Base-by-base conservation (phyloP, 2,329 filamentous ascomycete genomes). In the Colletotrichum navitas region DNA sequence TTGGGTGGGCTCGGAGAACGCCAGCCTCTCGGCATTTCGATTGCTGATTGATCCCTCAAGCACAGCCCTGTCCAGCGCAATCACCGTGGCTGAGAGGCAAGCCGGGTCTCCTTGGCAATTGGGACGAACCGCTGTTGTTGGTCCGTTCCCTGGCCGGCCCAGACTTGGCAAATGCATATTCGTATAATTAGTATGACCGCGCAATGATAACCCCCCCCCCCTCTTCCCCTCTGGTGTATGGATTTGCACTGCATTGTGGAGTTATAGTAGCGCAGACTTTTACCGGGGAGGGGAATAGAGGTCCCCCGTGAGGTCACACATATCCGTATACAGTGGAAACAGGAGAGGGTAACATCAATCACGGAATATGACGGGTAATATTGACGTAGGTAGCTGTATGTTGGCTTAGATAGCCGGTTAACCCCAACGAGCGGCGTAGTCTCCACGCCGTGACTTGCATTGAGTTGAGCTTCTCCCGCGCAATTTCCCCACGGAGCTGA, bases 11-110 rank as follows among this genome's bases (percentile, higher is more conserved):
- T 52, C 47, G 61, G 39, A 14, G 12, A 21, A 45, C 8, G 49
- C 26, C 47, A n/a, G 14, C 51, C 52, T 69, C 52, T 49, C 64
- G 65, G 58, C 68, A 58, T 21, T 39, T 45, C 34, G 65, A 18
- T 24, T 61, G 69, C n/a, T 49, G 65, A 72, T 26, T 49, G 65
- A 72, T 68, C 69, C 36, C n/a, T 43, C 41, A 47, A 68, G 47
- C 69, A 72, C 52, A 63, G 69, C 69, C 69, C 65, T 63, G 65
- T 51, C 51, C 29, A 63, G 68, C 68, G 68, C 68, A 71, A 69
- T 72, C 69, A 64, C 65, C 59, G 69, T 72, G 69, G 69, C 69
- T 72, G 59, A 69, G 69, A 49, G 41, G 36, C 59, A 18, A 59
- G 43, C 59, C 39, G 24, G 26, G 52, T n/a, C 36, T 32, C n/a